phyloP scores from a whole-genome alignment of 1,139 yeast species.

The Scheffersomyces stambukii region DNA sequence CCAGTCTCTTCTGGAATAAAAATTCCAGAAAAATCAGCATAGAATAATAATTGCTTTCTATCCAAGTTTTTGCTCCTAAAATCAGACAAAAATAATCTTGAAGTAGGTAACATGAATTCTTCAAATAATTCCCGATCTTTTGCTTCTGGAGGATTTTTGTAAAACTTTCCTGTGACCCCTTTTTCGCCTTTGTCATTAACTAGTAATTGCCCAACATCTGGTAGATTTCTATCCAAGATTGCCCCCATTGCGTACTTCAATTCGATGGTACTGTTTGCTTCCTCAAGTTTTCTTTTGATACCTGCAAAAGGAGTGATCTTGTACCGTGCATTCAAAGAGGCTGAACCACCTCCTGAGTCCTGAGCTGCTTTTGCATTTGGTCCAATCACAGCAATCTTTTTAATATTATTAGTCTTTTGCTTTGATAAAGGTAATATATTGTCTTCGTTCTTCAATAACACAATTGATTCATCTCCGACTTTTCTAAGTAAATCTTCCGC shows the following conservation, averaged over 20 bases:
- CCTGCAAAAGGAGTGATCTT: slow-evolving; percentile 23
- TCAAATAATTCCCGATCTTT: slow-evolving; percentile 23
- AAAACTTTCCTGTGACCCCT: slow-evolving; percentile 12
- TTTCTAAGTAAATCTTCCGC: slow-evolving; percentile 37
- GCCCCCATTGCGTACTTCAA: slow-evolving; percentile 13
- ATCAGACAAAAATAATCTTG: slow-evolving; percentile 42
- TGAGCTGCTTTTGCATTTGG: slow-evolving; percentile 24
- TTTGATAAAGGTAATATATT: slow-evolving; percentile 34
- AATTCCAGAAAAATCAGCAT: slow-evolving; percentile 35
- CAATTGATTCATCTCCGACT: slow-evolving; percentile 47
- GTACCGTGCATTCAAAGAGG: slow-evolving; percentile 22
- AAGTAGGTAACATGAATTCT: slow-evolving; percentile 22
- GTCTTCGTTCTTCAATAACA: slow-evolving; percentile 47
- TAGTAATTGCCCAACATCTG: slow-evolving; percentile 11
- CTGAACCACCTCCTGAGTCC: slow-evolving; percentile 30
- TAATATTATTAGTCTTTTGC: slow-evolving; percentile 6
- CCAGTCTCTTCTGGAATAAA: slow-evolving; percentile 41
- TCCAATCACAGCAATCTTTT: slow-evolving; percentile 24
- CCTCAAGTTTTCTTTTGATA: slow-evolving; percentile 10
- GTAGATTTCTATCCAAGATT: slow-evolving; percentile 11
- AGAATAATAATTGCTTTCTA: slow-evolving; percentile 20
- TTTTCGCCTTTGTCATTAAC: slow-evolving; percentile 9
- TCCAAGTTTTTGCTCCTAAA: slow-evolving; percentile 30
- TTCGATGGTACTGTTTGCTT: slow-evolving; percentile 5
- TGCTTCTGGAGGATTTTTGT: slow-evolving; percentile 8